Evolutionary conservation across 2,329 filamentous ascomycete species (phyloP).

Genomic region (Colletotrichum lupini): DNA sequence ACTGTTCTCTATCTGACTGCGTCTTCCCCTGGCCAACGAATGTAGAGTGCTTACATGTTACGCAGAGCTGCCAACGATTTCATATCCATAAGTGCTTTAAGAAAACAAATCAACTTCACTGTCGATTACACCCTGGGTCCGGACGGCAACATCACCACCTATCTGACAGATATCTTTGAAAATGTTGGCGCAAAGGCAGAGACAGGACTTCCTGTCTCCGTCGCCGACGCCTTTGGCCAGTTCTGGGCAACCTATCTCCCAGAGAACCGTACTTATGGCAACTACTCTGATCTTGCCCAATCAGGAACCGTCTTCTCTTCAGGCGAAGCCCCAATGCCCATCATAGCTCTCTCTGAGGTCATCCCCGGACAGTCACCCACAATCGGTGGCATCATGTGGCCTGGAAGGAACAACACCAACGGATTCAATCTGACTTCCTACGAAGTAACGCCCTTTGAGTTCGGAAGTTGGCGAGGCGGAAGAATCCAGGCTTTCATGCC

Average conservation of each 20-base stretch:
- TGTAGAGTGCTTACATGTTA: neutral
- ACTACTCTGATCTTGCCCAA: conserved; percentile 41
- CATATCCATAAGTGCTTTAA: conserved; percentile 34
- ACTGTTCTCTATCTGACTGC: too few species aligned
- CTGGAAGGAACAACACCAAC: conserved; percentile 40
- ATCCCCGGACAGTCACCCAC: conserved; percentile 42
- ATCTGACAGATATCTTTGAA: conserved; percentile 38
- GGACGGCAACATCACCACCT: conserved; percentile 31
- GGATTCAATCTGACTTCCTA: conserved; percentile 45
- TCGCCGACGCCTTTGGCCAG: conserved; percentile 41
- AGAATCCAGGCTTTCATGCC: conserved; percentile 44
- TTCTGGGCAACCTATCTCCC: conserved; percentile 43
- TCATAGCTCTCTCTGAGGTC: conserved; percentile 42
- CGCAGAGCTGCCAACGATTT: conserved; percentile 43
- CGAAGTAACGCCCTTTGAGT: conserved; percentile 47
- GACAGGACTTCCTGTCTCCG: conserved; percentile 40
- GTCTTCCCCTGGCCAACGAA: neutral
- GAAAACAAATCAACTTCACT: conserved; percentile 40
- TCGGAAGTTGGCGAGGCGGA: conserved; percentile 45
- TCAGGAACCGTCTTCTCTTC: conserved; percentile 33
- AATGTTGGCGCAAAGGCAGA: conserved; percentile 39
- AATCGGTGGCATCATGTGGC: conserved; percentile 43
- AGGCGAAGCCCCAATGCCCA: conserved; percentile 43
- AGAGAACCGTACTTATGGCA: conserved; percentile 28
- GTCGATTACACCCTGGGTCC: conserved; percentile 36